Conservation (phyloP, 495 filamentous ascomycete genomes). For the Xylaria palmicola region DNA sequence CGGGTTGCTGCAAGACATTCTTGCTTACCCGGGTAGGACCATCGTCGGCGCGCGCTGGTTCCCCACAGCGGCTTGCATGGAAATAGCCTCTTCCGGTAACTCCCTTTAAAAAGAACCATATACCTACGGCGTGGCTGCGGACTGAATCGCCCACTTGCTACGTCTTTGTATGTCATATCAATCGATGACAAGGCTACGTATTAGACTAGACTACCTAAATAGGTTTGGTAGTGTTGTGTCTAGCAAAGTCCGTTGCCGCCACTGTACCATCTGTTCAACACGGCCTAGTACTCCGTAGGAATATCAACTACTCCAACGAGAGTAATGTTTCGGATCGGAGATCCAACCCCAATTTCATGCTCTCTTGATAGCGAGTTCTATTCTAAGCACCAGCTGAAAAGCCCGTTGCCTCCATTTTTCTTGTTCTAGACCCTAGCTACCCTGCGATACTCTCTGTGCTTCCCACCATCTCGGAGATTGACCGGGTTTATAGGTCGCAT, state of each 20-base stretch:
- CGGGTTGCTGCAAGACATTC: neutral
- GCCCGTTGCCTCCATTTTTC: neutral
- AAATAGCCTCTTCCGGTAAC: neutral
- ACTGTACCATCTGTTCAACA: neutral
- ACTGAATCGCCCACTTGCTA: no score
- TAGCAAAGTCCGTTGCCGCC: no score
- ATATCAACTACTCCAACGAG: neutral
- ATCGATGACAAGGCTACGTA: no score
- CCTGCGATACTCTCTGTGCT: neutral
- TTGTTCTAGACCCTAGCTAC: neutral
- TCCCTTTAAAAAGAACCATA: no score
- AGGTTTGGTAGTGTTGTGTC: no score
- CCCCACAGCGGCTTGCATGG: neutral
- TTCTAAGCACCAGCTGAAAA: neutral
- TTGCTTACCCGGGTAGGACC: neutral
- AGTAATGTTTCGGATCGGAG: neutral
- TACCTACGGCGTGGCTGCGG: no score
- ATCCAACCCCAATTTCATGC: slow-evolving; percentile 14
- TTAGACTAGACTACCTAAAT: no score
- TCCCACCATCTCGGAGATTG: neutral
- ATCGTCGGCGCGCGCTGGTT: neutral
- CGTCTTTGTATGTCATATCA: no score
- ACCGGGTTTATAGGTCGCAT: neutral
- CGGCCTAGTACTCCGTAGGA: neutral
- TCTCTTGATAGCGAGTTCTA: no score